A percentile compares a stretch with the other conserved stretches of the same genome.
Conservation (phyloP, 192 early-diverging fungal species). For the Coemansia sp. region DNA sequence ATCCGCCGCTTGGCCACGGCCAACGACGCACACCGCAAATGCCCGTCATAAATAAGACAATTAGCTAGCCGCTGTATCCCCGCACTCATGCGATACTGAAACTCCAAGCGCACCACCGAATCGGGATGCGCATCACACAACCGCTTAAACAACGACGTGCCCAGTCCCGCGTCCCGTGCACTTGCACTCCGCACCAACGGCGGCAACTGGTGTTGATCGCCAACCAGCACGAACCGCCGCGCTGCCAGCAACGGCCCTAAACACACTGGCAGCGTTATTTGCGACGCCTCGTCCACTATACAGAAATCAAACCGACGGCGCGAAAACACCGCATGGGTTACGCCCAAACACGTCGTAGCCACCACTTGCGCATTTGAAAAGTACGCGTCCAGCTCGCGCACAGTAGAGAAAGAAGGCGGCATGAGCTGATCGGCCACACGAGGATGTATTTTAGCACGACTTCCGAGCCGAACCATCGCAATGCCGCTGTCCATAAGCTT, state of each 20-base stretch:
- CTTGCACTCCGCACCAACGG: constrained; percentile 70
- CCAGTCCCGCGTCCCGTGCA: constrained; percentile 39
- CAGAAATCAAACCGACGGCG: constrained; percentile 88
- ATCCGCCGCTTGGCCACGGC: constrained; percentile 61
- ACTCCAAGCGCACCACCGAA: constrained; percentile 68
- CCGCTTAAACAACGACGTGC: constrained; percentile 75
- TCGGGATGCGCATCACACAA: constrained; percentile 81
- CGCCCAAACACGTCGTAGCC: constrained; percentile 87
- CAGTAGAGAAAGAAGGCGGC: constrained; percentile 49
- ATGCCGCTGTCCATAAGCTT: constrained; percentile 69
- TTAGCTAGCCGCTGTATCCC: constrained; percentile 89
- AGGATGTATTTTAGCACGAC: constrained; percentile 60
- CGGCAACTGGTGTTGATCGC: constrained; percentile 93
- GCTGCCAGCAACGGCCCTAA: constrained; percentile 84
- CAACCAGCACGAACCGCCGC: constrained; percentile 85
- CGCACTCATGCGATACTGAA: constrained; percentile 92
- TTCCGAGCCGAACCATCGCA: constrained; percentile 78
- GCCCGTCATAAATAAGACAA: constrained; percentile 75
- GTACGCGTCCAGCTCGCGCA: constrained; percentile 60
- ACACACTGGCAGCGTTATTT: constrained; percentile 87
- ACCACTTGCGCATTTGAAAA: constrained; percentile 70
- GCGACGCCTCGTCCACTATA: constrained; percentile 95
- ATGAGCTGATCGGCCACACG: constrained; percentile 41
- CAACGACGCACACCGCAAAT: constrained; percentile 71
- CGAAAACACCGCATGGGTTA: constrained; percentile 73